Evolutionary conservation across 108 stramenopile genomes (phyloP).

Genomic region (Stephanodiscus minutulus): DNA sequence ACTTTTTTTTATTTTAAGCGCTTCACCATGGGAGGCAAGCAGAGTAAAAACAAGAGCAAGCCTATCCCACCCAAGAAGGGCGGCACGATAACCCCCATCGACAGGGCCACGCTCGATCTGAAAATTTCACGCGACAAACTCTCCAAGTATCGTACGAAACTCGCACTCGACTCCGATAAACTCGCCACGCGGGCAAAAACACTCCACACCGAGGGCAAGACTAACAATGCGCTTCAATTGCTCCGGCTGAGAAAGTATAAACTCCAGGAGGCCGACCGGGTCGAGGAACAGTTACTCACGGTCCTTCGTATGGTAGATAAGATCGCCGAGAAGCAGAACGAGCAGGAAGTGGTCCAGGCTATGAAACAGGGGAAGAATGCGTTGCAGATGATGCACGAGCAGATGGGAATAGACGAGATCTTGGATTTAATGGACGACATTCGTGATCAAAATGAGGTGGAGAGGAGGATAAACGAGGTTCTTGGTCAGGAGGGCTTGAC

Average conservation of each 20-base stretch:
- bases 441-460: constrained; percentile 80
- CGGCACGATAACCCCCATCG: constrained; percentile 63
- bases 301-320: constrained; percentile 88
- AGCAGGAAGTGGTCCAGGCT: constrained; percentile 71
- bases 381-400: constrained; percentile 82
- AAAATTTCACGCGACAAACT: constrained; percentile 90
- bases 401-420: constrained; percentile 90
- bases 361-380: constrained; percentile 84
- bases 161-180: constrained; percentile 64
- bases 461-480: constrained; percentile 76
- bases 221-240: constrained; percentile 67
- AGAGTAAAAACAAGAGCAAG: constrained; percentile 26
- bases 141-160: constrained; percentile 63
- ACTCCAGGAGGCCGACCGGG: constrained; percentile 65
- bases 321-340: constrained; percentile 82
- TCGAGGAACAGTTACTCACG: constrained; percentile 76
- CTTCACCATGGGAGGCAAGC: constrained; percentile 35
- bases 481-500: constrained; percentile 43
- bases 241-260: constrained; percentile 79
- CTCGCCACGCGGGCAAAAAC: constrained; percentile 72
- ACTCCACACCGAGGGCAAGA: constrained; percentile 64
- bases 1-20: too few relatives aligned
- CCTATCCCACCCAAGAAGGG: constrained; percentile 9
- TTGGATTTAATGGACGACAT: constrained; percentile 90
- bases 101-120: constrained; percentile 88